Evolutionary conservation across 2,329 filamentous ascomycete genomes (phyloP).

Genomic region (Fusarium camptoceras): DNA sequence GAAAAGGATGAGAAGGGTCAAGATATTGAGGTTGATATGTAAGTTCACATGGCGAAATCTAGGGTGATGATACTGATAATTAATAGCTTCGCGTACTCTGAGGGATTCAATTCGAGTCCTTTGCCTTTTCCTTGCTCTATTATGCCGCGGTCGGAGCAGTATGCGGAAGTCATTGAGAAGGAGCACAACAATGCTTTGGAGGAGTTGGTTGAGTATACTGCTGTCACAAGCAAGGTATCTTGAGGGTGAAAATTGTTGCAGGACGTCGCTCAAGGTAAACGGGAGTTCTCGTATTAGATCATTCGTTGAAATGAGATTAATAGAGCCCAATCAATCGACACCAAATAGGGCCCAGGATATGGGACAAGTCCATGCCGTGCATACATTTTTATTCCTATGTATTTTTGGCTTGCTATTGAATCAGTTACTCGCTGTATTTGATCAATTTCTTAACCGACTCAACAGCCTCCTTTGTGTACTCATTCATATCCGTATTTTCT

Average conservation of each 20-base stretch:
- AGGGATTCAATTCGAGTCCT: constrained; percentile 58
- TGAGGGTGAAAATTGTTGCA: no score
- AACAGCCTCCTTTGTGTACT: constrained; percentile 15
- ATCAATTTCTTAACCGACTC: constrained; percentile 28
- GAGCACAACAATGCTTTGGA: constrained; percentile 47
- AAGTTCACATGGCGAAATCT: constrained; percentile 1
- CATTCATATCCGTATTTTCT: constrained; percentile 9
- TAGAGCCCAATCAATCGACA: no score
- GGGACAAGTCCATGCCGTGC: no score
- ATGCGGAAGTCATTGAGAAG: constrained; percentile 49
- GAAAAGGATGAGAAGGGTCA: constrained; percentile 47
- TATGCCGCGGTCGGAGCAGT: constrained; percentile 49
- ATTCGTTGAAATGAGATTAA: no score
- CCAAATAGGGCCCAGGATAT: no score
- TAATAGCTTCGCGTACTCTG: constrained; percentile 55
- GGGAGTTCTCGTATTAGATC: no score
- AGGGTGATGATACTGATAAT: not conserved
- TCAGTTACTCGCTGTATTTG: not conserved
- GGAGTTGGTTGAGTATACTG: constrained; percentile 46
- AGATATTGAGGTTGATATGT: constrained; percentile 56
- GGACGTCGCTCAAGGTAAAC: no score
- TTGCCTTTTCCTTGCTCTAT: constrained; percentile 57
- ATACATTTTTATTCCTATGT: not conserved
- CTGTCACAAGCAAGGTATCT: constrained; percentile 38
- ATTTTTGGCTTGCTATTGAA: no score